Evolutionary conservation across 1,139 yeast species (phyloP), one percentile per base, ranked within the genome.

Genomic region (Hyphopichia wangnamkhiaoensis): DNA sequence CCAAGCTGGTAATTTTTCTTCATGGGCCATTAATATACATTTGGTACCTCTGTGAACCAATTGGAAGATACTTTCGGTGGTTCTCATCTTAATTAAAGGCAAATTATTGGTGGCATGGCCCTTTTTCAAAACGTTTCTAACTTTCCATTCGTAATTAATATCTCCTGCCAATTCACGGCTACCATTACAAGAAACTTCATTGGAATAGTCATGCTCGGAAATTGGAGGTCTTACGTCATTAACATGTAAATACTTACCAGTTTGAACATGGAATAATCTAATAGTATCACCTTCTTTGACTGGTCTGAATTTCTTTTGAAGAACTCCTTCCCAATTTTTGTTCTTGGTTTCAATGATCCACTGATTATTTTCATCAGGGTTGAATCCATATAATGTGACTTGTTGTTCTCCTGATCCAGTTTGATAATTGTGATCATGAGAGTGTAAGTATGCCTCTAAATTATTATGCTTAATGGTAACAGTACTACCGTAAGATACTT

Each of bases 161-260:
- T 79, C 78, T 2, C 80, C 84, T 1, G 48, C 44, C 41, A 70
- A 66, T 1, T 71, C 67, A 4, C 67, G 49, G 45, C 77, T 76
- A 6, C 87, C 88, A 34, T 79, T 65, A 46, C 86, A 78, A 24
- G 85, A 74, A 0, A 87, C 91, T 58, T 86, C 93, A 45, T 68
- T 75, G 49, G 88, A 81, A 54, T 87, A 86, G 31, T 88, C 95
- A 53, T 84, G 87, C 49, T 86, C 94, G 2, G 90, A 77, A 20
- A 86, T 72, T 5, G 95, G 95, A 0, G 95, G 93, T 42, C 83
- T 73, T 2, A 71, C 63, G 31, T 79, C 76, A 43, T 68, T 76
- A 5, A 83, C 82, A 38, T 79, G 78, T 27, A 89, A 63, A 35
- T 79, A 76, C 40, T 75, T 74, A 5, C 82, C 79, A 0, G 95